Conservation (phyloP, 495 filamentous ascomycete species). For the Xylaria sp. region DNA sequence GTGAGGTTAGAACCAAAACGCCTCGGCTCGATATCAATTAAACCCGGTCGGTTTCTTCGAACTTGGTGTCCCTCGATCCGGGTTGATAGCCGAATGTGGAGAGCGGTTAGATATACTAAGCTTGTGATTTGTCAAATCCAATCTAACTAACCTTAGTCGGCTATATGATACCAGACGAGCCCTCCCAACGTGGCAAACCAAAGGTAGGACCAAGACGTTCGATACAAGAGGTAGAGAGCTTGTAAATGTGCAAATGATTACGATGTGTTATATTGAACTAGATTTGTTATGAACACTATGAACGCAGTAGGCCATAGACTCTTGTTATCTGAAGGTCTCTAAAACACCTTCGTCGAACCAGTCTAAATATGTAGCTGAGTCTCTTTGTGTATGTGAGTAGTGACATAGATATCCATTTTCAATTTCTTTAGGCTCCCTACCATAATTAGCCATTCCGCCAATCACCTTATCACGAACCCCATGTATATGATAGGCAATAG, state of each 20-base stretch:
- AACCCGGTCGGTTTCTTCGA: slow-evolving; percentile 4
- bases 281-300: too few relatives aligned
- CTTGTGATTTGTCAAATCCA: not conserved
- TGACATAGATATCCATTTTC: not conserved
- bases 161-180: not conserved
- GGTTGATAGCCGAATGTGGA: not conserved
- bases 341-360: too few relatives aligned
- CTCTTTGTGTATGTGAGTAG: too few relatives aligned
- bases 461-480: too few relatives aligned
- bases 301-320: too few relatives aligned
- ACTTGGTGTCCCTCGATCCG: not conserved
- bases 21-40: not conserved
- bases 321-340: too few relatives aligned
- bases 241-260: not conserved
- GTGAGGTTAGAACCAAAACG: not conserved
- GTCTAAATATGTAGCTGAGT: too few relatives aligned
- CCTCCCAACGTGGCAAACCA: not conserved
- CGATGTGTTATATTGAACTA: not conserved
- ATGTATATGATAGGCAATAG: too few relatives aligned
- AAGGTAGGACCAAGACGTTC: not conserved
- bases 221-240: not conserved
- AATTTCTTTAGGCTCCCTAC: not conserved
- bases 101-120: too few relatives aligned
- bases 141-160: not conserved
- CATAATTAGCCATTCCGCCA: not conserved